These are phyloP conservation scores for Fragilariopsis cylindrus DNA, from an alignment of 108 stramenopile genomes.

Conservation along the genomic window DNA sequence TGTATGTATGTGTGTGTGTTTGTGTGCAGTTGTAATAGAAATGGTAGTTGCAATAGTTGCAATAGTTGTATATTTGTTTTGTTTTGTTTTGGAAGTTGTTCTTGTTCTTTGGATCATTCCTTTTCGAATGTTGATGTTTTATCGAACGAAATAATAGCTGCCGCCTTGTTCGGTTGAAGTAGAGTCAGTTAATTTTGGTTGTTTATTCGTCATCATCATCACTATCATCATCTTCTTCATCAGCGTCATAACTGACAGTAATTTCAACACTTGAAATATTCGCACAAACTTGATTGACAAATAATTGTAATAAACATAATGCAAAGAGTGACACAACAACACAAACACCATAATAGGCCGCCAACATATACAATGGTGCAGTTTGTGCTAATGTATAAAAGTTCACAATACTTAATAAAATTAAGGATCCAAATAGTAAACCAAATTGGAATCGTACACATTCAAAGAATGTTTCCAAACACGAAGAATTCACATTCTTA, in stretches of 20 bases:
- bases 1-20: too few species aligned
- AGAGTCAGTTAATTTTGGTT: too few species aligned
- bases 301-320: neutral
- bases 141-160: too few species aligned
- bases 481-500: neutral
- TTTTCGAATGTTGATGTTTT: too few species aligned
- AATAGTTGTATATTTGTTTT: too few species aligned
- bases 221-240: neutral
- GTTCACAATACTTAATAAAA: neutral
- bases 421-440: neutral
- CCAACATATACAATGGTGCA: neutral
- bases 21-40: too few species aligned
- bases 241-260: neutral
- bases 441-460: constrained; percentile 3
- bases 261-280: neutral
- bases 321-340: neutral
- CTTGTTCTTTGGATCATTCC: too few species aligned
- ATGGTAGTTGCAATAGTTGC: too few species aligned
- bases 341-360: neutral
- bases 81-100: too few species aligned
- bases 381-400: neutral
- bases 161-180: too few species aligned
- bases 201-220: too few species aligned
- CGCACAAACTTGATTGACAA: neutral
- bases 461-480: neutral